Evolutionary conservation across 2,329 filamentous ascomycete genomes (phyloP), one percentile per base, ranked within the genome.

Genomic region (Bisporella sp.): DNA sequence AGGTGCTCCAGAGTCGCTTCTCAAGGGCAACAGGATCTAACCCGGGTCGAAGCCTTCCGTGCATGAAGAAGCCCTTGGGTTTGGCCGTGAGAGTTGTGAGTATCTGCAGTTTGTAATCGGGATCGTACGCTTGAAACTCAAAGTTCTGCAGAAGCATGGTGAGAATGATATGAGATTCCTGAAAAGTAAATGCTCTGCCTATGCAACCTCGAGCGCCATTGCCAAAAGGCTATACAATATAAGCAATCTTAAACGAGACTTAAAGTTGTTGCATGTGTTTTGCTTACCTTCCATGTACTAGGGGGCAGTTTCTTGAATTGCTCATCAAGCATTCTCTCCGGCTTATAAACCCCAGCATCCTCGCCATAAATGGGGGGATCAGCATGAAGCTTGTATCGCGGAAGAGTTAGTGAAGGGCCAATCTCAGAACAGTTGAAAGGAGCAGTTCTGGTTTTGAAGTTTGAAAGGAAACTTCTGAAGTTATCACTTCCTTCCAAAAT

Each of bases 131-230:
- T 45, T 73, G 71, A 52, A 89, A 79, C 57, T 87, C 77, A 68
- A 89, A 88, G 59, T 84, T 85, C 59, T 89, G 85, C 50, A 90
- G 70, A 6, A 88, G 63, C 58, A 85, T 74, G 0, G 82, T 78
- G 57, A 82, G 71, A 11, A 76, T 75, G 1, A 88, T 67, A 5
- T 85, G 64, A 1, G 77, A 74, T 66, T 91, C 87, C 62, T 91
- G 86, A 82, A 82, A 86, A 1, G 86, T 85, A 62, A 91, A 90
- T 0, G 81, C 75, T 1, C 85, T 71, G 4, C 87, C 87, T 53
- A 90, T 89, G 58, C 87, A 91, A 0, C 72, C 83, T 48, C 87
- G 71, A 56, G 77, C 73, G 2, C 86, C 87, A 51, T 87, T 86
- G 1, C 87, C 87, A 58, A 91, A 91, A 5, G 87, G 85, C 66